Evolutionary conservation across 257 asterid genomes (phyloP).

Genomic region (Coffea canephora): DNA sequence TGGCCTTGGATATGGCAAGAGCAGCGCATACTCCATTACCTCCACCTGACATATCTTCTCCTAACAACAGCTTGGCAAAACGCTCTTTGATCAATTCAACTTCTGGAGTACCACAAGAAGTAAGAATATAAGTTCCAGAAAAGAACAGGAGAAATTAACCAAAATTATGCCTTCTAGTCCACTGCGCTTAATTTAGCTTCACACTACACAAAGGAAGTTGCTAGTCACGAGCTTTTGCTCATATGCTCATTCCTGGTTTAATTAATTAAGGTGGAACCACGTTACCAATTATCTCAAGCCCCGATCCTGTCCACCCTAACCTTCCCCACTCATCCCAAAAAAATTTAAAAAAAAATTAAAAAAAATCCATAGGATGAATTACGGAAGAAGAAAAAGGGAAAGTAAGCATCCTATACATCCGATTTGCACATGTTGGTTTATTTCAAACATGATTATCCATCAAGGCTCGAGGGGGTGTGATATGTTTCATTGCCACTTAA

Average conservation of each 20-base stretch:
- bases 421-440: no score
- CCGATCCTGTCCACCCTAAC: no score
- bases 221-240: not conserved
- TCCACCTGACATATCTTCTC: conserved; percentile 98
- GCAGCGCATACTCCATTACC: conserved; percentile 91
- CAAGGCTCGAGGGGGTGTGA: no score
- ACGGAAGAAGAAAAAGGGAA: no score
- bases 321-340: no score
- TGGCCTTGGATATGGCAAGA: conserved; percentile 90
- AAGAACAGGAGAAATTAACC: not conserved
- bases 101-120: conserved; percentile 35
- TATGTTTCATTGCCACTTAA: no score
- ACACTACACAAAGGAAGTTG: not conserved
- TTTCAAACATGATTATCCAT: no score
- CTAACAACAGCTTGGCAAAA: conserved; percentile 76
- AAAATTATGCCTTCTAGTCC: no score
- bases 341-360: no score
- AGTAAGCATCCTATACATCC: no score
- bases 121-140: not conserved
- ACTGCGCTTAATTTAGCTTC: no score
- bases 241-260: not conserved
- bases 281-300: not conserved
- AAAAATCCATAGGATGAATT: no score
- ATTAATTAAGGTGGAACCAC: not conserved
- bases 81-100: conserved; percentile 78